Evolutionary conservation across 176 grass and related monocot species (phyloP), one percentile per base, ranked within the genome.

Genomic region (Avena atlantica): DNA sequence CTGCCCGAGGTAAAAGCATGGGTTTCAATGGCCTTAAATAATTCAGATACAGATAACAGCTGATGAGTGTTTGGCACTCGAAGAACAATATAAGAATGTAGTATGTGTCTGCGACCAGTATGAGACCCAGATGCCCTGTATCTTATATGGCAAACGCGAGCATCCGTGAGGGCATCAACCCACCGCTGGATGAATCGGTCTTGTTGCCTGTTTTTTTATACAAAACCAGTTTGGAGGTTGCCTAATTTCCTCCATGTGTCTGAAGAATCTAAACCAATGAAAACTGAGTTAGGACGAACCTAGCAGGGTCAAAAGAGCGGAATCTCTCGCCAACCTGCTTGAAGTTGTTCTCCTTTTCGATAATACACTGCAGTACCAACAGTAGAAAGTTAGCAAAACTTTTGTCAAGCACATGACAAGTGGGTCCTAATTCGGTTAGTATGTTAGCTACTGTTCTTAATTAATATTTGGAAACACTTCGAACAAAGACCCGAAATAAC

Each of bases 311-410:
- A 36, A 92, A 97, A 12, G 95, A 97, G 3, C 95, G 70, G 74
- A 88, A 97, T 88, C 95, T 94, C 89, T 94, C 90, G 1, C 95
- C 95, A 52, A 92, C 90, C 76, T 97, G 95, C 86, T 93, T 94
- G 89, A 97, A 97, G 40, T 97, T 97, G 74, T 94, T 93, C 85
- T 97, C 95, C 85, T 97, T 94, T 7, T 84, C 52, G 24, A 97
- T 94, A 37, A 94, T 78, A 48, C 92, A 94, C 95, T 97, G 89
- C 65, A 86, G 51, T 83, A 86, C 62, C 37, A 82, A 76, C 29
- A 69, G 17, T 49, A 24, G 2, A 16, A 76, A 52, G 21, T 16
- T 0, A 76, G 78, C 20, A 57, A 70, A 67, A 19, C 60, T 81
- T 63, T 57, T 44, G 45, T 65, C 21, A 75, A 80, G 31, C 2